Evolutionary conservation across 2,329 filamentous ascomycete species (phyloP).

Genomic region (Colletotrichum sublineola): DNA sequence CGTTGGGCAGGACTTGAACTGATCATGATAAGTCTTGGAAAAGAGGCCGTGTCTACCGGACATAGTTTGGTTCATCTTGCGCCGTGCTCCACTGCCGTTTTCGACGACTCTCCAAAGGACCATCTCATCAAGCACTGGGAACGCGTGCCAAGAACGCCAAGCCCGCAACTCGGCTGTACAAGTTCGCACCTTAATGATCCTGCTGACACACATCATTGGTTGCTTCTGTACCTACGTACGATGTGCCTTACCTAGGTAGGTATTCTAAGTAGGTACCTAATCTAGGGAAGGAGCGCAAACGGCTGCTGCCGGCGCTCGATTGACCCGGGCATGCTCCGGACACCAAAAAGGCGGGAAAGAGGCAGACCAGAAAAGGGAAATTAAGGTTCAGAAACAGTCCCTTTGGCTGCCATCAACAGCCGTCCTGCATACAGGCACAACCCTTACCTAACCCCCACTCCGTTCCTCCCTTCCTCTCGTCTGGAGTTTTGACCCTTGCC

Average conservation of each 20-base stretch:
- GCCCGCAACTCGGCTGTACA: not conserved
- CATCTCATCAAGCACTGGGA: not conserved
- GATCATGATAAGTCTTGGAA: not conserved
- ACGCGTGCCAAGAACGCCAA: not conserved
- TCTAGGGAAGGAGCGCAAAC: not conserved
- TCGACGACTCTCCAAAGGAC: too few species aligned
- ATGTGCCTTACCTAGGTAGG: too few species aligned
- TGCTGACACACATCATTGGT: not conserved
- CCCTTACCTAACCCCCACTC: not conserved
- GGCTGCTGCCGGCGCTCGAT: not conserved
- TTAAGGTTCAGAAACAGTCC: constrained; percentile 30
- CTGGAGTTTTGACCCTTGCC: constrained; percentile 21
- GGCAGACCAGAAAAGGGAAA: not conserved
- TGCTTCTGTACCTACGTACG: too few species aligned
- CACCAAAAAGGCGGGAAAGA: not conserved
- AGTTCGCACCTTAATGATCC: not conserved
- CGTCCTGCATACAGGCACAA: not conserved
- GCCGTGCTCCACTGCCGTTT: not conserved
- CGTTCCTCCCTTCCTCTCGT: constrained; percentile 9
- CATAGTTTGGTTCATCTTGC: not conserved
- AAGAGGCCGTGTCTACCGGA: not conserved
- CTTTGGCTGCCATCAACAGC: not conserved
- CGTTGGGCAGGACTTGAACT: too few species aligned
- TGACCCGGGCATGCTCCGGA: not conserved
- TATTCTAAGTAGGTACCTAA: not conserved